Evolutionary conservation across 2,329 filamentous ascomycete species (phyloP), one percentile per base, ranked within the genome.

Genomic region (Stagonosporopsis chrysanthemi): DNA sequence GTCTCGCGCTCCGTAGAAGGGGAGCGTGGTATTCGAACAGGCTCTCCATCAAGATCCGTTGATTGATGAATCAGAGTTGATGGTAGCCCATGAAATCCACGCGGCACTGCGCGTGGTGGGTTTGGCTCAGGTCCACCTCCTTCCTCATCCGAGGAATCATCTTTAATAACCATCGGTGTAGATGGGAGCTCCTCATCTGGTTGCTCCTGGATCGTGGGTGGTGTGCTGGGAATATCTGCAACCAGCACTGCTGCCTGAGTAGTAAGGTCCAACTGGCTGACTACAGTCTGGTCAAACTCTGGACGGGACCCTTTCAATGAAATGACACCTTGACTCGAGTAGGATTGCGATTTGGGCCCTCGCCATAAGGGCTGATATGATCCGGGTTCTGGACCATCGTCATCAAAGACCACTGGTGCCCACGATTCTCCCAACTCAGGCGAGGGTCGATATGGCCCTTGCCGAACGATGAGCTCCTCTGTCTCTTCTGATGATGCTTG

Each of bases 11-110:
- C 63, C 3, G 51, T 46, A 3, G 61, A 52, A 4, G 67, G 67
- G 1, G 70, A 73, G 19, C 63, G 56, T 2, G 67, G 63, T 2
- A 70, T 64, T 50, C 69, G 67, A 12, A 73, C 60, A 12, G 63
- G 46, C 19, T 63, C 49, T 17, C 54, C 52, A 39, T 71, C 58
- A 2, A 70, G 59, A 33, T 72, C 66, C 29, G 42, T 31, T 0
- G 58, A 62, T 15, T 59, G 61, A 3, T 59, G 63, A 1, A 59
- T 43, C 9, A 33, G 12, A 6, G 39, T 33, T 31, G 60, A 57
- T 22, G 44, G 39, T n/a, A 53, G 54, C 1, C 49, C 33, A 11
- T 43, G 29, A 3, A 33, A 42, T 22, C 19, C 33, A 39, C 45
- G 45, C 50, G 42, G 42, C 22, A 36, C 33, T 51, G 44, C 46